These are phyloP conservation scores for Aspergillus wentii DNA, from an alignment of 495 filamentous ascomycete genomes.

Conservation along the genomic window DNA sequence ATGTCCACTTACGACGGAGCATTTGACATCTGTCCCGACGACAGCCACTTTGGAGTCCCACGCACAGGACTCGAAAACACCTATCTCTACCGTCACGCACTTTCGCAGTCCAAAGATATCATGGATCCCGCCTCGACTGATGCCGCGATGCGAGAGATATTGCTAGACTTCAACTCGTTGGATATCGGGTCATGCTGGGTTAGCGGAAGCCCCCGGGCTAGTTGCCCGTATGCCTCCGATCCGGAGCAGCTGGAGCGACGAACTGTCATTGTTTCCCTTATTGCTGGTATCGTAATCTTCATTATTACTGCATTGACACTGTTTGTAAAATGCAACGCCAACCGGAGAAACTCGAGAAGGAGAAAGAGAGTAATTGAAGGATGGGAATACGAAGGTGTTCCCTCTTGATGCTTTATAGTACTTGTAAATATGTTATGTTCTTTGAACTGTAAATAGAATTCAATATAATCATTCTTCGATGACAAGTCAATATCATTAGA, in stretches of 20 bases:
- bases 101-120: constrained; percentile 15
- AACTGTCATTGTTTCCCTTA: constrained; percentile 53
- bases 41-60: constrained; percentile 45
- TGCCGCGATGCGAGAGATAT: constrained; percentile 31
- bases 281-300: constrained; percentile 56
- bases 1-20: constrained; percentile 30
- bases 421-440: neutral
- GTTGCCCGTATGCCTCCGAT: constrained; percentile 48
- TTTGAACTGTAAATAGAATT: too few relatives aligned
- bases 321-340: constrained; percentile 61
- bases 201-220: constrained; percentile 39
- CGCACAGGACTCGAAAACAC: constrained; percentile 59
- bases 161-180: constrained; percentile 56
- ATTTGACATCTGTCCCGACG: constrained; percentile 30
- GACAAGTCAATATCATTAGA: constrained; percentile 2
- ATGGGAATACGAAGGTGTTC: constrained; percentile 66
- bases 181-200: constrained; percentile 56
- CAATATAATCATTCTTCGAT: neutral
- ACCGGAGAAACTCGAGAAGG: constrained; percentile 46
- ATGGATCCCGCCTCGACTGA: constrained; percentile 22
- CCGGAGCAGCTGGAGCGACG: constrained; percentile 31
- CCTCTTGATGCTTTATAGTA: constrained; percentile 27
- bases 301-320: constrained; percentile 54
- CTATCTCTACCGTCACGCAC: constrained; percentile 41
- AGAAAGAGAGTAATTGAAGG: constrained; percentile 49